phyloP scores from a whole-genome alignment of 371 early-diverging fungal genomes.

The Syncephalastrum sp. region DNA sequence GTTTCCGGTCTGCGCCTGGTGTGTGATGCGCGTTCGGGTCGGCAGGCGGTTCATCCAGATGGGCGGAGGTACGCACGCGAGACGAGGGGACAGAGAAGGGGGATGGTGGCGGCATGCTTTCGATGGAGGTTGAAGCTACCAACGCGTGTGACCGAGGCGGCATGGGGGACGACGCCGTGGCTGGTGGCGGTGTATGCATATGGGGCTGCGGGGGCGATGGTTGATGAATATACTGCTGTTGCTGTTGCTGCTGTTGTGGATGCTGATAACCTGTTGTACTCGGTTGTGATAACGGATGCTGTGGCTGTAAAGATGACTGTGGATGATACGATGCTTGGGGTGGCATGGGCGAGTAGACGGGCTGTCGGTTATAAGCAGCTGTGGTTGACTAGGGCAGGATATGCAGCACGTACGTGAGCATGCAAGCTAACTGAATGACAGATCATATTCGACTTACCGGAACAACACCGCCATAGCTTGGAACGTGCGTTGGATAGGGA shows the following conservation, averaged over 20 bases:
- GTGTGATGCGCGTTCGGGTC: background rate
- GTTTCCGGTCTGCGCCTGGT: conserved; percentile 24
- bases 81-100: conserved; percentile 6
- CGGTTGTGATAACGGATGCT: conserved; percentile 6
- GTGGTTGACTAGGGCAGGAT: background rate
- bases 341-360: background rate
- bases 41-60: background rate
- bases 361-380: background rate
- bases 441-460: no score
- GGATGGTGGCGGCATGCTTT: background rate
- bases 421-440: no score
- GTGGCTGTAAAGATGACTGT: conserved; percentile 9
- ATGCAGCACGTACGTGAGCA: conserved; percentile 1
- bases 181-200: background rate
- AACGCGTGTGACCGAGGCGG: background rate
- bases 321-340: conserved; percentile 3
- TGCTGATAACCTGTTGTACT: background rate
- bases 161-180: background rate
- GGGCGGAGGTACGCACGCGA: conserved; percentile 6
- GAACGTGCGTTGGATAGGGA: no score
- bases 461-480: no score
- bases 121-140: background rate
- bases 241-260: conserved; percentile 2
- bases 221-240: background rate
- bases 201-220: background rate